phyloP scores from a whole-genome alignment of 805 yeast species.

The Blastobotrys chiropterorum region DNA sequence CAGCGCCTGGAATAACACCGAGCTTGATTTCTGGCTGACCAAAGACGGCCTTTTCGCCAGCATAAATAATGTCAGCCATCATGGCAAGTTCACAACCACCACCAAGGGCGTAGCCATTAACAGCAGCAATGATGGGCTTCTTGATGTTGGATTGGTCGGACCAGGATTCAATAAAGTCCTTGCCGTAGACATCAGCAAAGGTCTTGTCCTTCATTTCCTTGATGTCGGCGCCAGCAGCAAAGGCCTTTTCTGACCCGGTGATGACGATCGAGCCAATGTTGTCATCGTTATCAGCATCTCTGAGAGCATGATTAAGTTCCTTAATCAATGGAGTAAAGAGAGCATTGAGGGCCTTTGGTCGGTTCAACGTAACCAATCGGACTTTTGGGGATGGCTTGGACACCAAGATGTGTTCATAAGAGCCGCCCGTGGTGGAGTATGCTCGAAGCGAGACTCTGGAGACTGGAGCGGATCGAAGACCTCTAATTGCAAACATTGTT shows the following conservation, averaged over 20 bases:
- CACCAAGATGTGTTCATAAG: conserved; percentile 35
- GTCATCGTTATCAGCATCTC: conserved; percentile 33
- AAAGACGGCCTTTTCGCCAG: conserved; percentile 42
- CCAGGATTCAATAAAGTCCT: conserved; percentile 38
- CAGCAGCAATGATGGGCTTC: conserved; percentile 51
- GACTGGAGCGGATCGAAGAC: not conserved
- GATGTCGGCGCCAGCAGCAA: conserved; percentile 54
- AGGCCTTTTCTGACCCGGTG: conserved; percentile 42
- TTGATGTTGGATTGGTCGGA: conserved; percentile 32
- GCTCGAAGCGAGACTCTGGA: not conserved
- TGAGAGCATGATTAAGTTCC: conserved; percentile 36
- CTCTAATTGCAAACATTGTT: not conserved
- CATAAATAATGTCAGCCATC: conserved; percentile 46
- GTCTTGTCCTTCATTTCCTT: conserved; percentile 41
- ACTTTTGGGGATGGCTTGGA: conserved; percentile 37
- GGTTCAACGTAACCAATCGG: conserved; percentile 34
- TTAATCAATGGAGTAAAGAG: conserved; percentile 32
- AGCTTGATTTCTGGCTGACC: conserved; percentile 53
- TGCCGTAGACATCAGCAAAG: conserved; percentile 32
- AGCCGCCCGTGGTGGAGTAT: conserved; percentile 14
- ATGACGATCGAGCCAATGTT: conserved; percentile 42
- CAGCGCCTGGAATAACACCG: conserved; percentile 46
- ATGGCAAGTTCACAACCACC: conserved; percentile 54
- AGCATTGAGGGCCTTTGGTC: conserved; percentile 43
- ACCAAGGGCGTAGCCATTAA: conserved; percentile 49